These are phyloP conservation scores for Ceratocystis destructans DNA, from an alignment of 2,329 filamentous ascomycete genomes.

Conservation along the genomic window DNA sequence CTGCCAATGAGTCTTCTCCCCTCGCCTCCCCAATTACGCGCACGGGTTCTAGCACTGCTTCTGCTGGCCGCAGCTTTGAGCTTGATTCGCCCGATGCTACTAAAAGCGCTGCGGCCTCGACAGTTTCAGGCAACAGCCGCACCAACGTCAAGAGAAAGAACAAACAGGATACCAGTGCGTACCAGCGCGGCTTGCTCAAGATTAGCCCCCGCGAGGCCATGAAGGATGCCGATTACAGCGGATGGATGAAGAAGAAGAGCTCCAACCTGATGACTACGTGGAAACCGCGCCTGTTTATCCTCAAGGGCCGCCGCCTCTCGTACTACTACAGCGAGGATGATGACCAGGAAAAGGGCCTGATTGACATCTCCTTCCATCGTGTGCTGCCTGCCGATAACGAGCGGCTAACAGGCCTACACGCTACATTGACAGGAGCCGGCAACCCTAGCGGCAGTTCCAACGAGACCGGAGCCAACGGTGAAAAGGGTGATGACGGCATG, in stretches of 20 bases:
- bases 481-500: conserved; percentile 52
- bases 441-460: conserved; percentile 39
- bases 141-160: conserved; percentile 45
- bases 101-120: conserved; percentile 34
- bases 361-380: conserved; percentile 93
- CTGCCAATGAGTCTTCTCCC: conserved; percentile 34
- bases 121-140: conserved; percentile 36
- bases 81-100: conserved; percentile 57
- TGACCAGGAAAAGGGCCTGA: conserved; percentile 82
- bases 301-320: conserved; percentile 77
- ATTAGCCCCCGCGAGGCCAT: conserved; percentile 74
- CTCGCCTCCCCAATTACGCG: conserved; percentile 49
- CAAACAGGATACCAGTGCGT: conserved; percentile 93
- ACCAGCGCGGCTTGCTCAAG: conserved; percentile 72
- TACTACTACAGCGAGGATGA: conserved; percentile 96
- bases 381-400: conserved; percentile 93
- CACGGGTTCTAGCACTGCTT: conserved; percentile 62
- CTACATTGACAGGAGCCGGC: conserved; percentile 78
- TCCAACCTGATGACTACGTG: conserved; percentile 93
- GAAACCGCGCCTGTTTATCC: conserved; percentile 91
- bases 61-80: conserved; percentile 57
- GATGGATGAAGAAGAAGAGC: conserved; percentile 99
- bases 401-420: conserved; percentile 76
- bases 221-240: conserved; percentile 75
- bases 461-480: conserved; percentile 21